phyloP scores from a whole-genome alignment of 83 land plant genomes.

The Diphasiastrum complanatum region DNA sequence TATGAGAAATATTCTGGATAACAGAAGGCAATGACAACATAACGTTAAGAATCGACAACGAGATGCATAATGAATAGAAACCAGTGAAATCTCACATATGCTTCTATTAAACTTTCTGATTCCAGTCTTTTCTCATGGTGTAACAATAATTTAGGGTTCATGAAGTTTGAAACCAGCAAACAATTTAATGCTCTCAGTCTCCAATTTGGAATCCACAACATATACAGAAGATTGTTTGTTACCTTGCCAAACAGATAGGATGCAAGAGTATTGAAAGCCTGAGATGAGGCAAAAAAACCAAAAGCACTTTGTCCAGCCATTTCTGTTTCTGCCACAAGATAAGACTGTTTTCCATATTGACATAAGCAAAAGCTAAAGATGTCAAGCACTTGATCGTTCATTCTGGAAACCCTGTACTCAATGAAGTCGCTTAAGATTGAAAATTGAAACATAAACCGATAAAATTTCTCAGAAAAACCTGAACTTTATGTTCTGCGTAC shows the following conservation, averaged over 20 bases:
- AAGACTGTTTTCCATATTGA: constrained; percentile 47
- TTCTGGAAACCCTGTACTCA: background rate
- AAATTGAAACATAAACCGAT: background rate
- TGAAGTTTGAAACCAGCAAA: too few species aligned
- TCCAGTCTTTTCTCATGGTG: too few species aligned
- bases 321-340: constrained; percentile 71
- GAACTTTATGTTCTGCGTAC: background rate
- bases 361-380: background rate
- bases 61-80: too few species aligned
- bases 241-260: constrained; percentile 95
- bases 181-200: too few species aligned
- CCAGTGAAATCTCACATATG: too few species aligned
- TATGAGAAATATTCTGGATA: too few species aligned
- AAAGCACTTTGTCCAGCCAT: constrained; percentile 82
- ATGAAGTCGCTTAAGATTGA: background rate
- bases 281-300: constrained; percentile 79
- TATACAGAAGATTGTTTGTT: background rate
- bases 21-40: too few species aligned
- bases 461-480: background rate
- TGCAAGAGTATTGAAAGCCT: constrained; percentile 75
- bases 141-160: too few species aligned
- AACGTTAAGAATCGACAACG: too few species aligned
- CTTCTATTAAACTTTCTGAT: too few species aligned
- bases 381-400: background rate
- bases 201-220: too few species aligned